A percentile compares a stretch with the other conserved stretches of the same genome.
phyloP scores from a whole-genome alignment of 2,329 filamentous ascomycete species.

The Fusarium mundagurra region DNA sequence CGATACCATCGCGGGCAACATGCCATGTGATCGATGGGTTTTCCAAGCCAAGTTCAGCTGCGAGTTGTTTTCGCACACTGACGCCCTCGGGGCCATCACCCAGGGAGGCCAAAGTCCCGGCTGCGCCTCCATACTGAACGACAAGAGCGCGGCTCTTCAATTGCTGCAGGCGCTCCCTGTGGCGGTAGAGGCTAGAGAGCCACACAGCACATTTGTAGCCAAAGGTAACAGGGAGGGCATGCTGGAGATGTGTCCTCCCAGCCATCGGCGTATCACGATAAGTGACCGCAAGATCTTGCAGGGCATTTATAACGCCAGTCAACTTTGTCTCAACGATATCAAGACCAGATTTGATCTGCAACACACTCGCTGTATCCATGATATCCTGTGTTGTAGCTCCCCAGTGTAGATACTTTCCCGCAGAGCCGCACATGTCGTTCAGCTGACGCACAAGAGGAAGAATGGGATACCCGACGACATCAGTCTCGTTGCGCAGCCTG shows the following conservation, averaged over 20 bases:
- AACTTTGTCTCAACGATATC: conserved; percentile 57
- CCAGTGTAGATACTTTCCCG: conserved; percentile 61
- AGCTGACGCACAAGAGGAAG: conserved; percentile 61
- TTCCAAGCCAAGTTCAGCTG: conserved; percentile 56
- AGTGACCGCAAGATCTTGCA: conserved; percentile 54
- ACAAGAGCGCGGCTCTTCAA: conserved; percentile 57
- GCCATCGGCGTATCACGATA: conserved; percentile 66
- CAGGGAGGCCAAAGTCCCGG: conserved; percentile 63
- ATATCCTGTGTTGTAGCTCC: conserved; percentile 69
- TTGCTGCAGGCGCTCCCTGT: conserved; percentile 58
- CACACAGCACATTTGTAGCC: conserved; percentile 68
- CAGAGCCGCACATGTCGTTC: conserved; percentile 7
- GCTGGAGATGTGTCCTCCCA: conserved; percentile 66
- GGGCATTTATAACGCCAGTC: conserved; percentile 53
- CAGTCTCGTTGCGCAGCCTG: conserved; percentile 57
- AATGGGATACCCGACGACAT: conserved; percentile 65
- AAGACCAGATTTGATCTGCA: conserved; percentile 63
- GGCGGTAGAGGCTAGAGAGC: conserved; percentile 59
- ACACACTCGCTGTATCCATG: conserved; percentile 63
- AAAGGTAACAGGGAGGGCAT: conserved; percentile 66
- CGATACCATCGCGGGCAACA: conserved; percentile 62
- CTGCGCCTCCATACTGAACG: conserved; percentile 67
- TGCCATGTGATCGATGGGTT: conserved; percentile 68
- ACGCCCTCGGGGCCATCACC: conserved; percentile 55
- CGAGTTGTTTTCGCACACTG: conserved; percentile 59